phyloP scores from a whole-genome alignment of 768 basidiomycete genomes.

The Rhizopogon sp. region DNA sequence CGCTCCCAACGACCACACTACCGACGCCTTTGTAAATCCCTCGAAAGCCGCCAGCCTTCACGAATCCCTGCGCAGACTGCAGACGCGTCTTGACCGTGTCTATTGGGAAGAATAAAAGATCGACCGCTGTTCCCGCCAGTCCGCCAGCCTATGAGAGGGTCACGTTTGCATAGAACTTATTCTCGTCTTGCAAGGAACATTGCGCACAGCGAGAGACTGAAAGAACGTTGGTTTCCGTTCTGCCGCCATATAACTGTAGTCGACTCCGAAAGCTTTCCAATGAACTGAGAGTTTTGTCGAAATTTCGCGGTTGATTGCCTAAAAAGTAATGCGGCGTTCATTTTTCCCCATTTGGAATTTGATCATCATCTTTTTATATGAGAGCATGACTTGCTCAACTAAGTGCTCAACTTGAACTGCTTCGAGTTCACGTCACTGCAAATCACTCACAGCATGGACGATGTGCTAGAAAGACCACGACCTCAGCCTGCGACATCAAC shows the following conservation, averaged over 20 bases:
- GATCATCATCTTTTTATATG: too few species aligned
- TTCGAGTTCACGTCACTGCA: neutral
- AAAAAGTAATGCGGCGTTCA: neutral
- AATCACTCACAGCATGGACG: conserved; percentile 46
- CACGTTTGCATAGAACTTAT: conserved; percentile 9
- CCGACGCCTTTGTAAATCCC: conserved; percentile 94
- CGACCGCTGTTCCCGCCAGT: conserved; percentile 88
- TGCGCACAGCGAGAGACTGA: conserved; percentile 43
- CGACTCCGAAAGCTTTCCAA: too few species aligned
- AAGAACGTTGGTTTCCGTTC: conserved; percentile 35
- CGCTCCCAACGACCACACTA: conserved; percentile 91
- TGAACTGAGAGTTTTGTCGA: neutral
- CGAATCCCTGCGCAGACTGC: conserved; percentile 85
- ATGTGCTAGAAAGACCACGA: conserved; percentile 45
- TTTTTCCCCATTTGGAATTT: neutral
- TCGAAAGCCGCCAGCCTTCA: conserved; percentile 77
- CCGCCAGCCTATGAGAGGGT: conserved; percentile 67
- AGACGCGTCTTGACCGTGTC: conserved; percentile 96
- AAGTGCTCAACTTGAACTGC: neutral
- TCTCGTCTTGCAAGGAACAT: conserved; percentile 6
- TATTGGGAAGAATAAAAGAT: conserved; percentile 93
- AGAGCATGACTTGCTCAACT: neutral
- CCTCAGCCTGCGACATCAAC: conserved; percentile 6
- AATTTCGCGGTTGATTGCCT: neutral
- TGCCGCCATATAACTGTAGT: too few species aligned